phyloP scores from a whole-genome alignment of 495 filamentous ascomycete genomes.

The Aeminium ludgeri region DNA sequence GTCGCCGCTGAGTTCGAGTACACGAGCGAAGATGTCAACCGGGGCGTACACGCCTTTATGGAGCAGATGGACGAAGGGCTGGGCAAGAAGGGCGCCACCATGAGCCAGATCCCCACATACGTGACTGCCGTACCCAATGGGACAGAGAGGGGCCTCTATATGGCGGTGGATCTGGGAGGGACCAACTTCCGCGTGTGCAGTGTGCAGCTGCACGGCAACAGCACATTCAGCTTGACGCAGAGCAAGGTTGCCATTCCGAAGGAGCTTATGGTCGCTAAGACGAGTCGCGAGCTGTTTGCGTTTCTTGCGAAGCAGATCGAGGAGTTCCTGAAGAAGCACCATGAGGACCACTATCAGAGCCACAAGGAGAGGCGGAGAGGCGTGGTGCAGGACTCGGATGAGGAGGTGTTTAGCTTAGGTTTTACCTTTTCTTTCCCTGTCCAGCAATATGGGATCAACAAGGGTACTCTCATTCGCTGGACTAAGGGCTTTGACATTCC shows the following conservation, averaged over 20 bases:
- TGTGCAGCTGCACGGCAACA: constrained; percentile 77
- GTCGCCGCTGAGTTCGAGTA: constrained; percentile 81
- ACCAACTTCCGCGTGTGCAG: constrained; percentile 98
- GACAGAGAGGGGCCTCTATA: constrained; percentile 91
- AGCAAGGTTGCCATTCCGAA: constrained; percentile 82
- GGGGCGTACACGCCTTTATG: constrained; percentile 69
- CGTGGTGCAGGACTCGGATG: constrained; percentile 36
- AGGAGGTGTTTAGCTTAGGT: constrained; percentile 73
- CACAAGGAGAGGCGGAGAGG: constrained; percentile 44
- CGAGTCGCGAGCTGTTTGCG: constrained; percentile 71
- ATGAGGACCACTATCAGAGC: constrained; percentile 70
- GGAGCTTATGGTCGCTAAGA: constrained; percentile 78
- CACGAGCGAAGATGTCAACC: constrained; percentile 57
- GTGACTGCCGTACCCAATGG: constrained; percentile 93
- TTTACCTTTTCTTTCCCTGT: constrained; percentile 98
- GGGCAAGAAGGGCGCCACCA: constrained; percentile 53
- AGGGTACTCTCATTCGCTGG: constrained; percentile 83
- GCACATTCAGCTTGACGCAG: constrained; percentile 78
- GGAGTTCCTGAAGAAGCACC: constrained; percentile 67
- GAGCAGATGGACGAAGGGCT: constrained; percentile 78
- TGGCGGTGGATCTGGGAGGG: constrained; percentile 91
- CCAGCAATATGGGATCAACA: constrained; percentile 83
- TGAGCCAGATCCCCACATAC: constrained; percentile 94
- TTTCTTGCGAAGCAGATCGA: constrained; percentile 90
- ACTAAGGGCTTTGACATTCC: constrained; percentile 96